Evolutionary conservation across 2,329 filamentous ascomycete genomes (phyloP).

Genomic region (Periconia digitata): DNA sequence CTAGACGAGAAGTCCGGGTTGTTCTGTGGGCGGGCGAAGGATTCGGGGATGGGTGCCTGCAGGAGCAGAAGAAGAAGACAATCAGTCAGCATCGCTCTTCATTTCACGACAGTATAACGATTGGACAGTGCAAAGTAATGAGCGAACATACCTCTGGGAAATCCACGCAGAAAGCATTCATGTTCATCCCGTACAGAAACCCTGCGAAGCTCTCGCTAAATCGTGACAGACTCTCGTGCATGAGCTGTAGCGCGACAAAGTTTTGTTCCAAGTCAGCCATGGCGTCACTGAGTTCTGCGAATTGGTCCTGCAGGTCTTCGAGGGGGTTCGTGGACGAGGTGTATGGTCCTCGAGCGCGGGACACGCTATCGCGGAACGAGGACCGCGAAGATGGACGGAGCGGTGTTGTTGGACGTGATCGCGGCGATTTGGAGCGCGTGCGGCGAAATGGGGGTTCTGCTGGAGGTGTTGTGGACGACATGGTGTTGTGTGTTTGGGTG

Average conservation of each 20-base stretch:
- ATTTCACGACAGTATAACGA: not conserved
- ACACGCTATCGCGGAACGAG: constrained; percentile 67
- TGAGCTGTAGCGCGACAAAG: constrained; percentile 94
- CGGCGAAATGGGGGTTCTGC: constrained; percentile 34
- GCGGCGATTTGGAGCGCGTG: constrained; percentile 59
- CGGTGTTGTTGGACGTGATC: constrained; percentile 85
- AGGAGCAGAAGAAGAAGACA: not conserved
- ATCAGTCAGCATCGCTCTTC: not conserved
- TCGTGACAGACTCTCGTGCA: constrained; percentile 90
- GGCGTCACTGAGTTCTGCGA: constrained; percentile 89
- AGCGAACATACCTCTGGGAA: constrained; percentile 75
- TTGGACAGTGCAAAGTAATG: too few species aligned
- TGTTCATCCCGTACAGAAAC: constrained; percentile 94
- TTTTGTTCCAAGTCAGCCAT: constrained; percentile 97
- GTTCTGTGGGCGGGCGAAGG: constrained; percentile 60
- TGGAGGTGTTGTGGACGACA: constrained; percentile 20
- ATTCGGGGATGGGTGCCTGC: constrained; percentile 80
- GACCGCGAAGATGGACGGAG: constrained; percentile 87
- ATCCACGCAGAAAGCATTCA: constrained; percentile 99
- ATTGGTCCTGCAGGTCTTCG: constrained; percentile 81
- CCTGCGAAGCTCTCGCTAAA: constrained; percentile 96
- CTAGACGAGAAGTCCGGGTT: constrained; percentile 18
- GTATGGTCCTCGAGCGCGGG: constrained; percentile 46
- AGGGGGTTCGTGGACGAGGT: constrained; percentile 67
- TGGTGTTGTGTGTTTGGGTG: constrained; percentile 13